Base-by-base conservation (phyloP, 805 yeast genomes). In the Candida verbasci region DNA sequence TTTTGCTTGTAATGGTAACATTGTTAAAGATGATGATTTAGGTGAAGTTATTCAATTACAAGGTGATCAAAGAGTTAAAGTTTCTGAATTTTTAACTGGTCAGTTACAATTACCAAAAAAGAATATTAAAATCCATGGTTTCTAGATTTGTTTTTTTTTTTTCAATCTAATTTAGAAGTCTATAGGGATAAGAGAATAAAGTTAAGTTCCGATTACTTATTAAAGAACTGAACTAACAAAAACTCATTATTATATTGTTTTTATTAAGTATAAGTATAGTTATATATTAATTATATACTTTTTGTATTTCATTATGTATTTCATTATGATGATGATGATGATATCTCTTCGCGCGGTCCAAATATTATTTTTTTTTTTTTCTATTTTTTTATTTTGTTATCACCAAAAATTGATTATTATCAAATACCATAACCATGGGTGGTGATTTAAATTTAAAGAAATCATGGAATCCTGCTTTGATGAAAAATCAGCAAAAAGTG, bases 41-140 rank as follows among this genome's bases (percentile, higher is more conserved):
- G 98, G 97, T 46, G 95, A 91, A 58, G 93, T 91, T 55, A 88
- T 91, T 55, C 98, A 91, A 75, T 74, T 91, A 65, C 97, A 93
- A 74, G 98, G 98, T 65, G 98, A 91, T 62, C 98, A 91, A 74
- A 86, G 98, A 74, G 84, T 87, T 48, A 91, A 91, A 65, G 96
- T 91, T 45, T 79, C 84, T 74, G 96, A 88, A 64, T 91, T 91
- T 55, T 78, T 91, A 72, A 82, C 86, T 53, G 65, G 82, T 45
- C 89, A 86, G 62, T 76, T 93, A 51, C 87, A 83, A 52, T 73
- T 93, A 57, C 93, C 88, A 62, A 91, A 89, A 86, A 87, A 87
- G 76, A 87, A 84, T 70, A 91, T 91, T 71, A 93, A 93, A 75
- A 86, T 93, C 63, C 98, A 91, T 71, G 98, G 98, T 71, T 91